These are phyloP conservation scores for Elasticomyces elasticus DNA, from an alignment of 495 filamentous ascomycete species.

Conservation along the genomic window DNA sequence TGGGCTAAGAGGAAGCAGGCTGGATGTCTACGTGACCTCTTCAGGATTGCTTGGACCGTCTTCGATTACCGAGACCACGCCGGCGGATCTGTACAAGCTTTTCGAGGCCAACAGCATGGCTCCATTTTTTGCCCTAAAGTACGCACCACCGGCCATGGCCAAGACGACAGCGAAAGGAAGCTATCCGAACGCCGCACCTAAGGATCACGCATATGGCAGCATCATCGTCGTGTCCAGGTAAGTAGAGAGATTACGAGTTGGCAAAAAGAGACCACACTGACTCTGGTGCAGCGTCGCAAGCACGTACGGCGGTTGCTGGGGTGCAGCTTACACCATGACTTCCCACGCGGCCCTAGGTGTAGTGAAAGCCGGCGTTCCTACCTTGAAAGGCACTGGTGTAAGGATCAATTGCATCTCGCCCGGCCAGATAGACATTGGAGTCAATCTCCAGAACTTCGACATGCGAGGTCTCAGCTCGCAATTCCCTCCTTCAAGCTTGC, in stretches of 20 bases:
- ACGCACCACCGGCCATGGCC: conserved; percentile 52
- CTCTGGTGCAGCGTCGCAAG: conserved; percentile 44
- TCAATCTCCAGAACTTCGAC: conserved; percentile 45
- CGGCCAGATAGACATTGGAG: conserved; percentile 50
- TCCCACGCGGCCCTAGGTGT: conserved; percentile 51
- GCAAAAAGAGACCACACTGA: too few relatives aligned
- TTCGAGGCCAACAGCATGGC: conserved; percentile 50
- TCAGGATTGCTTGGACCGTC: conserved; percentile 48
- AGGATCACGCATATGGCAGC: conserved; percentile 47
- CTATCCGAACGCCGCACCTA: conserved; percentile 51
- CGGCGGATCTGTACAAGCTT: conserved; percentile 42
- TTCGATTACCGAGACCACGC: conserved; percentile 44
- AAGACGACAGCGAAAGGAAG: conserved; percentile 42
- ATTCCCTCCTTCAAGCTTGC: conserved; percentile 45
- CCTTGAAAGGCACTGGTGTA: conserved; percentile 47
- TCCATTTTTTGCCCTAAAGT: conserved; percentile 54
- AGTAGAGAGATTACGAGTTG: too few relatives aligned
- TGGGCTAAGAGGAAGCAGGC: conserved; percentile 17
- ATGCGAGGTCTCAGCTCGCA: conserved; percentile 46
- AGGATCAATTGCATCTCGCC: conserved; percentile 50
- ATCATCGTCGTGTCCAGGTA: conserved; percentile 43
- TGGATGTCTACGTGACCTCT: conserved; percentile 51
- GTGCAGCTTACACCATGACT: conserved; percentile 47
- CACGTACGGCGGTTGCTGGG: conserved; percentile 48
- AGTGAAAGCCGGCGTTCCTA: conserved; percentile 46